phyloP scores from a whole-genome alignment of 768 basidiomycete genomes.

The Jaapia argillacea region DNA sequence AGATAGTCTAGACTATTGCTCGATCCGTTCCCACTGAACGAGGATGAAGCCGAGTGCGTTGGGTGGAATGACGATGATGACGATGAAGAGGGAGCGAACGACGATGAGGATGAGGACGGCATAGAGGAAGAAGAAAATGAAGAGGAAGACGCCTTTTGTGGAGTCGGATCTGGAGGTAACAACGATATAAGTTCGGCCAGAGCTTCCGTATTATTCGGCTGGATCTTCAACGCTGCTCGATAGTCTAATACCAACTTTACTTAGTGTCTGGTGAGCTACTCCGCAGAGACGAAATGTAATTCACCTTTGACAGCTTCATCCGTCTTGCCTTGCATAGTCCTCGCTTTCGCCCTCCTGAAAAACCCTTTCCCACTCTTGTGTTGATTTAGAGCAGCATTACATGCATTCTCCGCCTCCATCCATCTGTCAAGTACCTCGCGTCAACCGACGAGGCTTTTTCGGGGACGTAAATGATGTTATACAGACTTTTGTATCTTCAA shows the following conservation, averaged over 20 bases:
- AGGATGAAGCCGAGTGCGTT: background rate
- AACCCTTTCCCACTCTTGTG: constrained; percentile 62
- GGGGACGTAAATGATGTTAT: constrained; percentile 1
- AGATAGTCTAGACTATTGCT: constrained; percentile 12
- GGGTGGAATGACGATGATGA: constrained; percentile 9
- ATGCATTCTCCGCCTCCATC: constrained; percentile 64
- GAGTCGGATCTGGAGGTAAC: constrained; percentile 12
- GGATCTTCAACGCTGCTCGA: constrained; percentile 47
- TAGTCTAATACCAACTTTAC: constrained; percentile 31
- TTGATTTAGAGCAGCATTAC: constrained; percentile 52
- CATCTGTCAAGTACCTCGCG: constrained; percentile 31
- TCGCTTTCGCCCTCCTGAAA: constrained; percentile 59
- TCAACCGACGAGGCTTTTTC: background rate
- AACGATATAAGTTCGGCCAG: constrained; percentile 41
- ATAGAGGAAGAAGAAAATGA: constrained; percentile 5
- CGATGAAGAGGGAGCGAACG: constrained; percentile 15
- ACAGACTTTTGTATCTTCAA: constrained; percentile 61
- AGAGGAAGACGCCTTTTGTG: constrained; percentile 5
- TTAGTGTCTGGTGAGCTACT: background rate
- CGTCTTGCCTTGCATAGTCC: constrained; percentile 44
- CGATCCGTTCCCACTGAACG: background rate
- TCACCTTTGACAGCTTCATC: constrained; percentile 56
- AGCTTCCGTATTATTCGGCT: constrained; percentile 58
- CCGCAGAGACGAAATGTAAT: background rate
- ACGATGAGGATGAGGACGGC: constrained; percentile 11